phyloP scores from a whole-genome alignment of 2,329 filamentous ascomycete genomes.

The Lachnellula willkommii region DNA sequence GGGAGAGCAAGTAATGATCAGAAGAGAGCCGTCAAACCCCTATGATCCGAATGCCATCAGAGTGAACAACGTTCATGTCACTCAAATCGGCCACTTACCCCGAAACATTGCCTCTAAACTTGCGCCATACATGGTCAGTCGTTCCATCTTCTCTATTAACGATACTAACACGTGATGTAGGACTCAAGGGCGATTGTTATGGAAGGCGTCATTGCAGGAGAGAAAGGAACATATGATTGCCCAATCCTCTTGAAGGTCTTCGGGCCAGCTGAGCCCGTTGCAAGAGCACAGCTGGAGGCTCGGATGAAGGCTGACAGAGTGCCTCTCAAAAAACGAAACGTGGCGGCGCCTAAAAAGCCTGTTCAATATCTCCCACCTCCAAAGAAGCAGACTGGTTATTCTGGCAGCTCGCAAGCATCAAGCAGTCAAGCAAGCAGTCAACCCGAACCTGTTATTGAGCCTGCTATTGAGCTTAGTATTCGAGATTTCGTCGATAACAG shows the following conservation, averaged over 20 bases:
- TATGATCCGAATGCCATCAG: slow-evolving; percentile 74
- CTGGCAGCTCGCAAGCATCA: slow-evolving; percentile 19
- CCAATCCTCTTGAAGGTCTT: slow-evolving; percentile 65
- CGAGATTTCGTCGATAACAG: slow-evolving; percentile 61
- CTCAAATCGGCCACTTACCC: slow-evolving; percentile 76
- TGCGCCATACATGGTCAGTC: slow-evolving; percentile 61
- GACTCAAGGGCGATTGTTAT: slow-evolving; percentile 56
- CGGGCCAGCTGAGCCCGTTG: slow-evolving; percentile 54
- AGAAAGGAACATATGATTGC: slow-evolving; percentile 64
- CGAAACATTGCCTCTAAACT: slow-evolving; percentile 63
- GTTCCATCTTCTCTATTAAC: slow-evolving; percentile 7
- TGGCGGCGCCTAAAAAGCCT: slow-evolving; percentile 41
- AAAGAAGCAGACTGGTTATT: slow-evolving; percentile 26
- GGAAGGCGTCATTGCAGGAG: slow-evolving; percentile 64
- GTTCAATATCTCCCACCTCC: slow-evolving; percentile 43
- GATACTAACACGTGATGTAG: slow-evolving; percentile 24
- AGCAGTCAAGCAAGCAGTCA: slow-evolving; percentile 8
- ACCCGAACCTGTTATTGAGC: slow-evolving; percentile 9
- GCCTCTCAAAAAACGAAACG: slow-evolving; percentile 35
- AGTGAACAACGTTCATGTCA: slow-evolving; percentile 68
- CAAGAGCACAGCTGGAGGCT: slow-evolving; percentile 50
- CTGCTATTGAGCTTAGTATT: slow-evolving; percentile 14
- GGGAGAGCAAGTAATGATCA: slow-evolving; percentile 58
- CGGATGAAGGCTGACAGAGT: slow-evolving; percentile 61
- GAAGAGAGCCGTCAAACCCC: slow-evolving; percentile 61